These are phyloP conservation scores for Ichthyophthirius multifiliis DNA, from an alignment of 169 alveolate genomes.

Conservation along the genomic window DNA sequence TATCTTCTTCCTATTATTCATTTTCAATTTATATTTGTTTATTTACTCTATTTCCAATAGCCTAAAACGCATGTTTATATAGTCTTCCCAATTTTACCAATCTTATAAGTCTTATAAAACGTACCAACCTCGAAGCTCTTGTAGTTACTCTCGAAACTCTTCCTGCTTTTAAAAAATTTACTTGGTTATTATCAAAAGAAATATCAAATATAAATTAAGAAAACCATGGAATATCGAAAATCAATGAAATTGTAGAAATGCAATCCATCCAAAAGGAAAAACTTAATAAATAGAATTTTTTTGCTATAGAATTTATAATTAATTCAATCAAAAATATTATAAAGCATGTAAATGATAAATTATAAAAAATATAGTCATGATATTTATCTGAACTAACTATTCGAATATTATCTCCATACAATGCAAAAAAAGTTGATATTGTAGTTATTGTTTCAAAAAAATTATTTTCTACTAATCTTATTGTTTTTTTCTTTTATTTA, in stretches of 20 bases:
- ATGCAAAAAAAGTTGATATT: too few species aligned
- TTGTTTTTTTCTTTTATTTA: too few species aligned
- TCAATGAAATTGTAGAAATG: conserved; percentile 70
- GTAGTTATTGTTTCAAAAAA: too few species aligned
- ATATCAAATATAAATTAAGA: conserved; percentile 15
- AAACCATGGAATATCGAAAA: conserved; percentile 77
- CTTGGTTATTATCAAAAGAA: conserved; percentile 10
- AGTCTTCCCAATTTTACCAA: conserved; percentile 61
- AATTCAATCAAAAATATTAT: neutral
- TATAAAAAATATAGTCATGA: too few species aligned
- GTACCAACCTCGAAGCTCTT: conserved; percentile 69
- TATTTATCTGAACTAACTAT: too few species aligned
- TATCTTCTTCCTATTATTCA: neutral
- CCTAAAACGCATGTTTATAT: neutral
- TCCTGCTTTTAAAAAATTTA: conserved; percentile 44
- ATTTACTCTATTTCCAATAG: neutral
- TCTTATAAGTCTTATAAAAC: conserved; percentile 75
- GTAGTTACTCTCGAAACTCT: conserved; percentile 67
- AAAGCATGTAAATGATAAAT: too few species aligned
- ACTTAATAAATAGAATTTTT: conserved; percentile 35
- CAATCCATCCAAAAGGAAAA: conserved; percentile 82
- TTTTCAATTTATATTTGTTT: neutral
- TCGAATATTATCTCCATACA: too few species aligned
- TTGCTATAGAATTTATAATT: neutral
- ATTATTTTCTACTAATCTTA: too few species aligned